These are phyloP conservation scores for Hymenoscyphus fructigenus DNA, from an alignment of 2,329 filamentous ascomycete species.

Conservation along the genomic window DNA sequence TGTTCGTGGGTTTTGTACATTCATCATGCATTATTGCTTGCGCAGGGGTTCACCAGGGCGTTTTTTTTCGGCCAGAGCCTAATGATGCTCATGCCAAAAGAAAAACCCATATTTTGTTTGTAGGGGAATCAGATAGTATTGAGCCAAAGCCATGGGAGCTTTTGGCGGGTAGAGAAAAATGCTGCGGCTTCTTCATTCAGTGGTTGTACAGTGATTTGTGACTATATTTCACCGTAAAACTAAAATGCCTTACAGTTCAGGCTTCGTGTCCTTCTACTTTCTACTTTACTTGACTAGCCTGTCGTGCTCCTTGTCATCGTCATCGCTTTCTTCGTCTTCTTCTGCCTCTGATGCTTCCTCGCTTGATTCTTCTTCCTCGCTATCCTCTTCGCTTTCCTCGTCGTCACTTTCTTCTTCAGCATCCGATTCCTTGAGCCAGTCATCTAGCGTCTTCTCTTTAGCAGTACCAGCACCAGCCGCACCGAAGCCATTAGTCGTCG, in stretches of 20 bases:
- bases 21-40: constrained; percentile 19
- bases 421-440: constrained; percentile 73
- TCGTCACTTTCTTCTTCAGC: constrained; percentile 52
- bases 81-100: constrained; percentile 3
- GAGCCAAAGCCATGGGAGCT: constrained; percentile 22
- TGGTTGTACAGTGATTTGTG: constrained; percentile 21
- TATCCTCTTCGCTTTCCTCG: constrained; percentile 43
- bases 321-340: constrained; percentile 32
- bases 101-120: constrained; percentile 8
- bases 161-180: constrained; percentile 29
- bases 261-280: neutral
- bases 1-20: neutral
- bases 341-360: constrained; percentile 39
- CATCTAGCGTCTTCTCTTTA: constrained; percentile 77
- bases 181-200: constrained; percentile 25
- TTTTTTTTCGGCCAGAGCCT: neutral
- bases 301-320: constrained; percentile 32
- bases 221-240: constrained; percentile 15
- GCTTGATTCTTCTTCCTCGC: constrained; percentile 44
- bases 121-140: constrained; percentile 29
- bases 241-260: constrained; percentile 22
- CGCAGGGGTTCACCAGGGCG: neutral
- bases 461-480: constrained; percentile 24
- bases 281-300: constrained; percentile 35
- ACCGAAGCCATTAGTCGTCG: constrained; percentile 49